Evolutionary conservation across 176 grass and related monocot species (phyloP).

Genomic region (Raddia guianensis): DNA sequence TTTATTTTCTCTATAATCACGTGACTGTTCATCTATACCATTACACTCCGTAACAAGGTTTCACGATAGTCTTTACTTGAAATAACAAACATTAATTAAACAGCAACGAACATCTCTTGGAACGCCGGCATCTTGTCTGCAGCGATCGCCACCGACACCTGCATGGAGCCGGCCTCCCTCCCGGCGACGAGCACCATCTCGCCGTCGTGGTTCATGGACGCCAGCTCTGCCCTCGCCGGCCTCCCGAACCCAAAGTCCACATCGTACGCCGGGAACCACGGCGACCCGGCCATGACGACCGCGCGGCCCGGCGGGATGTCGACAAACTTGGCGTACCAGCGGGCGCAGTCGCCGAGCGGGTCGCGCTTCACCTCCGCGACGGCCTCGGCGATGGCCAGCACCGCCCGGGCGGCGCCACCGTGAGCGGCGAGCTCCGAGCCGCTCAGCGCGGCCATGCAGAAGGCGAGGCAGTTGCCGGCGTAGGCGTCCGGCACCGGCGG

Average conservation of each 20-base stretch:
- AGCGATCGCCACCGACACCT: constrained; percentile 10
- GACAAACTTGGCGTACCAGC: neutral
- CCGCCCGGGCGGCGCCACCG: neutral
- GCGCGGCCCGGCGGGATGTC: neutral
- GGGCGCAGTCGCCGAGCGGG: neutral
- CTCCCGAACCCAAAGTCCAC: constrained; percentile 17
- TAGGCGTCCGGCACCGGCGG: constrained; percentile 2
- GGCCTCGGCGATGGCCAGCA: too few relatives aligned
- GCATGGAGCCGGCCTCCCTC: constrained; percentile 17
- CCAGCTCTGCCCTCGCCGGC: constrained; percentile 15
- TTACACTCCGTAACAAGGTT: too few relatives aligned
- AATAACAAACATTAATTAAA: too few relatives aligned
- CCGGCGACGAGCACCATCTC: constrained; percentile 29
- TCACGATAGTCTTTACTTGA: too few relatives aligned
- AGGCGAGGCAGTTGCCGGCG: constrained; percentile 14
- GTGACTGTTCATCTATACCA: too few relatives aligned
- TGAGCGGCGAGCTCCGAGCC: neutral
- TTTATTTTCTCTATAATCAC: too few relatives aligned
- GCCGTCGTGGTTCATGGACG: constrained; percentile 34
- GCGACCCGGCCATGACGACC: constrained; percentile 1
- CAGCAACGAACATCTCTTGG: neutral
- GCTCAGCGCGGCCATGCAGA: neutral
- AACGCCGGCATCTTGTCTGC: neutral
- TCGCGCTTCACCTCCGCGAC: neutral
- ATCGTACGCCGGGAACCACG: constrained; percentile 24